Evolutionary conservation across 2,329 filamentous ascomycete species (phyloP), one percentile per base, ranked within the genome.

Genomic region (Aureobasidium subglaciale): DNA sequence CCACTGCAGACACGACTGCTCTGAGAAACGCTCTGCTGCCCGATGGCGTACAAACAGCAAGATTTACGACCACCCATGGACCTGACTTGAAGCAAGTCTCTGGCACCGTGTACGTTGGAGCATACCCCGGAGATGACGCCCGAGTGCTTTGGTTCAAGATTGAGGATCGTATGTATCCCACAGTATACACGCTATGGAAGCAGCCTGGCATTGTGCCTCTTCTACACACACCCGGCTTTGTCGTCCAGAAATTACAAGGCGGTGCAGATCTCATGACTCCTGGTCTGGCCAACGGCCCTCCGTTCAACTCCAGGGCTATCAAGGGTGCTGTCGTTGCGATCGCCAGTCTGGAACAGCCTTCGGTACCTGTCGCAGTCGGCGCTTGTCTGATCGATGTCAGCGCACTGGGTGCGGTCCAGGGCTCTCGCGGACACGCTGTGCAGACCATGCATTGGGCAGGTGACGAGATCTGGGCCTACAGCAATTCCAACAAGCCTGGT

Each of bases 221-320:
- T 29, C 73, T 87, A n/a, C 78, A 85, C 61, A 86, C 84, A 0
- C 82, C 81, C 4, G 73, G 76, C 9, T 75, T 82, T 22, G 80
- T 83, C 3, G 78, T 86, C 63, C 74, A 78, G 58, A 86, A 86
- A 67, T 70, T 87, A 8, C 79, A 79, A 56, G 76, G 78, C 7
- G 84, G 84, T 4, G 83, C 84, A 18, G 83, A 86, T 67, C 71
- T 87, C 45, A 87, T 87, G 84, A 85, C 80, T 1, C 84, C 84
- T 2, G 84, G 84, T 8, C 69, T 87, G 13, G 78, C 83, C 25
- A 77, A 80, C 52, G 83, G 84, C 1, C 82, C 83, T 10, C 83
- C 83, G 2, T 87, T 86, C 63, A 81, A 83, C 4, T 62, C 71
- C 32, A 73, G 73, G 43, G 84, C 84, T 2, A 79, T 75, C 50